Base-by-base conservation (phyloP, 2,329 filamentous ascomycete species). In the Triangularia verruculosa region DNA sequence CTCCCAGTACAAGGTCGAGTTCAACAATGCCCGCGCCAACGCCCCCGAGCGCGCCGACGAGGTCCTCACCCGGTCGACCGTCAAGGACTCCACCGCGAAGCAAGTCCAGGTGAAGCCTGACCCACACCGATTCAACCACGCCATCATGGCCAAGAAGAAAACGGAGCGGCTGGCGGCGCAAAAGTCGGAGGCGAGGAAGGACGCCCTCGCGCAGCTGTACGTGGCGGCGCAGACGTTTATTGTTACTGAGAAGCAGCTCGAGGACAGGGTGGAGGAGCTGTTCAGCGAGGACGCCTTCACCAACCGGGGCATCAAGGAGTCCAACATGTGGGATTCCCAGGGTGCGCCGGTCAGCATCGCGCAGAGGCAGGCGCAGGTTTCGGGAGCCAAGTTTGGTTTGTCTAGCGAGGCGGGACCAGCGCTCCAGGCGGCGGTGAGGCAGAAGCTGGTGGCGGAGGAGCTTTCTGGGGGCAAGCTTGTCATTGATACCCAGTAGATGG, bases 151-250 rank as follows among this genome's bases (percentile, higher is more conserved):
- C 57, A 75, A 73, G 4, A 71, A 65, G 39, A 78, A 76, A 53
- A 79, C 80, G 13, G 75, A 76, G 13, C 77, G 78, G 13, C 75
- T 82, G 51, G 75, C 80, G 30, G 78, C 76, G 9, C 75, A 79
- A 60, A 87, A 87, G 73, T 80, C 82, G 52, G 82, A 87, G 63
- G 81, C 83, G 60, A 85, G 90, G 58, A 82, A 85, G 65, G 86
- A 94, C 68, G 84, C 89, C 15, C 78, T 99, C 28, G 92, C 97
- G 77, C 88, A 91, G 64, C 84, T 99, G 12, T 99, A 99, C 78
- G 90, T 95, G 79, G 90, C 93, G 70, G 93, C 95, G 4, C 86
- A 90, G 25, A 81, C 86, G 43, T 99, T 98, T 78, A 97, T 99
- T 73, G 88, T 92, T 17, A 88, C 84, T 24, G 93, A 96, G 74